Percentiles rank a stretch among this genome's conserved stretches.
These are phyloP conservation scores for Plantago elongata DNA, from an alignment of 257 asterid species.

Conservation along the genomic window DNA sequence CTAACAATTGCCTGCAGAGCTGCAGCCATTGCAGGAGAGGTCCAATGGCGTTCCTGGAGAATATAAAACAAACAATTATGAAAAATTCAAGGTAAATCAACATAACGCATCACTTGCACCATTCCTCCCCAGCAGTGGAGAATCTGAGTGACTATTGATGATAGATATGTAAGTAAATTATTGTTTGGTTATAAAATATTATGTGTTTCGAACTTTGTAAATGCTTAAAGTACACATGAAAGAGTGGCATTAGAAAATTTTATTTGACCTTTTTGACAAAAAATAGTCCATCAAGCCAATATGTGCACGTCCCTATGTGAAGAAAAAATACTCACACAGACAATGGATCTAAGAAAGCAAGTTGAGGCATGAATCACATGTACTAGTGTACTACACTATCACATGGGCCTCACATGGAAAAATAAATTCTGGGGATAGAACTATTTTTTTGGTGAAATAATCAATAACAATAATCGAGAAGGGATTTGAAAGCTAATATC, in stretches of 20 bases:
- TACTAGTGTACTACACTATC: too few relatives aligned
- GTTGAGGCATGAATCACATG: too few relatives aligned
- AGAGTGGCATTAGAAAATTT: not conserved
- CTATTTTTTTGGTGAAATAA: too few relatives aligned
- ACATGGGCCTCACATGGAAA: too few relatives aligned
- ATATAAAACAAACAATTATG: conserved; percentile 22
- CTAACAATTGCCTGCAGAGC: conserved; percentile 61
- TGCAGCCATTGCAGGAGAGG: conserved; percentile 85
- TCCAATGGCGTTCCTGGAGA: conserved; percentile 93
- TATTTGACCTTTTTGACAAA: not conserved
- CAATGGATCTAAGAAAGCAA: too few relatives aligned
- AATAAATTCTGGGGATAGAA: too few relatives aligned
- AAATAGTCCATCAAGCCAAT: too few relatives aligned
- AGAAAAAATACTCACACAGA: too few relatives aligned
- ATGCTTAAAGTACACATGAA: not conserved
- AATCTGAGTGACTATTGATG: not conserved
- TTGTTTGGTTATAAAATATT: not conserved
- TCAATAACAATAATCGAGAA: too few relatives aligned
- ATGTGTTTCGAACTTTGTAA: not conserved
- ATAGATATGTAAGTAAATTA: not conserved
- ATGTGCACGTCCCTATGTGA: too few relatives aligned
- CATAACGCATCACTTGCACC: conserved; percentile 1
- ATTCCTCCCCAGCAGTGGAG: not conserved
- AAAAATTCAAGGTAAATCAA: conserved; percentile 14
- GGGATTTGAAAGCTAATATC: too few relatives aligned